Evolutionary conservation across 495 filamentous ascomycete species (phyloP), one percentile per base, ranked within the genome.

Genomic region (Neurospora sp.): DNA sequence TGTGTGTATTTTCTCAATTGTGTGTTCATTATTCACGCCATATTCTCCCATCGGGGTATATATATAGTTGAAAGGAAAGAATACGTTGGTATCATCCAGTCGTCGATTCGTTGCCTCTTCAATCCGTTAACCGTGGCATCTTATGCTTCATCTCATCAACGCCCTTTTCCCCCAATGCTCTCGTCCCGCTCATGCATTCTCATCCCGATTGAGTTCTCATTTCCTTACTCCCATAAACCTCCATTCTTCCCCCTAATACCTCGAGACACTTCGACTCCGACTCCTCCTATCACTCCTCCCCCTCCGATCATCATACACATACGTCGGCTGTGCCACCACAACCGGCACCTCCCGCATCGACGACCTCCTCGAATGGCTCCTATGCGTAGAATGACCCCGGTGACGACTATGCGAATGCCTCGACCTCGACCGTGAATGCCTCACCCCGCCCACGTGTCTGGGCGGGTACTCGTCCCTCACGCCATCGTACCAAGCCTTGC

Each of bases 401-500:
- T 39, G 39, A 72, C 42, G 46, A 5, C 71, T 37, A 5, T 72
- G 75, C 18, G 70, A 72, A 69, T 76, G 71, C 7, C 69, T 9
- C 59, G 73, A 74, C 41, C 69, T 40, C 23, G 71, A 40, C 27
- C 71, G 6, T 20, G 39, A 18, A 6, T 70, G 42, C 18, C 37
- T 35, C 5, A 72, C 40, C 23, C 72, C 62, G 20, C 23, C 38
- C 14, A 38, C 18, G 11, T 70, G 73, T 39, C 44, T 16, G 16
- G 71, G 69, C 18, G 72, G 77, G 10, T 74, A 72, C 71, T 77
- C 76, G 5, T 69, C 75, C 70, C 74, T 42, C 18, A 81, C 78
- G 27, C 76, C 75, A n/a, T 72, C 74, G 42, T 81, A 81, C 78
- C 78, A 79, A n/a, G 78, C 77, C 12, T 72, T 38, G 18, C 72